phyloP scores from a whole-genome alignment of 1,284 basidiomycete genomes.

The Blastosporella zonata region DNA sequence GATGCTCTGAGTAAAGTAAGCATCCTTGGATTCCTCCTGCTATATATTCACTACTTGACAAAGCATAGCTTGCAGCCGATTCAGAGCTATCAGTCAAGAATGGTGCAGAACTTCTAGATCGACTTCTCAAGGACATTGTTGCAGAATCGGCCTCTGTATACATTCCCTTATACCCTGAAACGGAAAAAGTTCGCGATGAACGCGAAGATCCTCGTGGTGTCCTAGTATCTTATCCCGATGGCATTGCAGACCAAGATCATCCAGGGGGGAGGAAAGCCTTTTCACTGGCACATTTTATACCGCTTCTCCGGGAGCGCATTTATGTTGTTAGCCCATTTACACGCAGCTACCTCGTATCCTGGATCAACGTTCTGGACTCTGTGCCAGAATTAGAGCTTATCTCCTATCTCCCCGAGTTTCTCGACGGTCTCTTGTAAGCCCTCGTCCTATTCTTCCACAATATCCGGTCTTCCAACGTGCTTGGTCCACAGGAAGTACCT shows the following conservation, averaged over 20 bases:
- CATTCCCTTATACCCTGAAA: conserved; percentile 86
- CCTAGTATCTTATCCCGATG: conserved; percentile 62
- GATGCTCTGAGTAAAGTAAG: conserved; percentile 92
- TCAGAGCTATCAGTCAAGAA: conserved; percentile 98
- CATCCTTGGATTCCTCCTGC: background rate
- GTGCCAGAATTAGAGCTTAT: conserved; percentile 96
- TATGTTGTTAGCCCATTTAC: conserved; percentile 96
- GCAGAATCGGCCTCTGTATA: conserved; percentile 96
- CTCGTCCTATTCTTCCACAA: conserved; percentile 2
- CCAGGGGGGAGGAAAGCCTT: conserved; percentile 75
- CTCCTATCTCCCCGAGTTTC: conserved; percentile 90
- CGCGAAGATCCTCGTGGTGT: conserved; percentile 54
- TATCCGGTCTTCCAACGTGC: conserved; percentile 9
- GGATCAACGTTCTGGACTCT: conserved; percentile 95
- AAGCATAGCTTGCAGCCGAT: conserved; percentile 85
- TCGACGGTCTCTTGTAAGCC: conserved; percentile 91
- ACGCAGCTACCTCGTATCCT: conserved; percentile 92
- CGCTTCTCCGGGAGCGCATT: conserved; percentile 89
- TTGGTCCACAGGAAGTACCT: conserved; percentile 76
- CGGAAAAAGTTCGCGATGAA: conserved; percentile 60
- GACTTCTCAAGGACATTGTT: conserved; percentile 96
- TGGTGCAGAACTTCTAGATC: conserved; percentile 96
- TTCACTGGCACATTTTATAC: conserved; percentile 93
- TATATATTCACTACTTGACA: conserved; percentile 6
- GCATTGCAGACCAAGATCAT: conserved; percentile 43